Conservation (phyloP, 371 early-diverging fungal genomes). For the Apophysomyces sp. region DNA sequence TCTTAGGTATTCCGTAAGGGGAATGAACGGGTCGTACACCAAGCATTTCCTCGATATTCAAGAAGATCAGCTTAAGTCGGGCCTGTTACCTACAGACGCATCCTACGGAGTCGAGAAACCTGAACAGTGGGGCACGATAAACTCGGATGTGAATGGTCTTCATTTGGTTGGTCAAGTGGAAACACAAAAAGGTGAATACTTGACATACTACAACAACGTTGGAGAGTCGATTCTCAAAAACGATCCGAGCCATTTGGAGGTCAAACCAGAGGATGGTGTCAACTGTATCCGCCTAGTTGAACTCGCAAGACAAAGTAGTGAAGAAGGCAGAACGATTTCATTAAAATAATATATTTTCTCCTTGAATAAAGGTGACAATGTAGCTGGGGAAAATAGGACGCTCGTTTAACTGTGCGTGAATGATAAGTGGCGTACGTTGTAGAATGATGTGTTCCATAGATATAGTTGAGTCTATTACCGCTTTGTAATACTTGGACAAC, state of each 20-base stretch:
- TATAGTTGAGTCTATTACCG: too few relatives aligned
- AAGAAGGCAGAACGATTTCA: conserved; percentile 38
- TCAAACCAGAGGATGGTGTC: conserved; percentile 69
- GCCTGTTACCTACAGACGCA: conserved; percentile 48
- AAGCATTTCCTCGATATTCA: conserved; percentile 75
- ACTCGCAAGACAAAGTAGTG: conserved; percentile 66
- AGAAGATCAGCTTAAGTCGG: conserved; percentile 72
- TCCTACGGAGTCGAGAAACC: conserved; percentile 57
- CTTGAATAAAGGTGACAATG: too few relatives aligned
- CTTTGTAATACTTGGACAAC: too few relatives aligned
- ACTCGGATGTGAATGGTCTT: conserved; percentile 50
- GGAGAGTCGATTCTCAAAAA: conserved; percentile 53
- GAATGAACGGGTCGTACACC: conserved; percentile 67
- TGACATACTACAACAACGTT: conserved; percentile 67
- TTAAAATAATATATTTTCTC: conserved; percentile 1
- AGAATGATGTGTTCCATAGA: too few relatives aligned
- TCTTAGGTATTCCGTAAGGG: conserved; percentile 67
- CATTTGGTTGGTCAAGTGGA: conserved; percentile 61
- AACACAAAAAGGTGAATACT: conserved; percentile 59
- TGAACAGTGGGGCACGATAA: conserved; percentile 54
- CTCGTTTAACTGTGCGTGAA: too few relatives aligned
- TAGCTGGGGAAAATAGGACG: too few relatives aligned
- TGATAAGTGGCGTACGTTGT: too few relatives aligned
- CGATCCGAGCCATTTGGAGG: conserved; percentile 46
- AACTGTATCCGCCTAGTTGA: conserved; percentile 71